Percentiles rank a stretch among this genome's conserved stretches.
Conservation (phyloP, 106 monocot species). For the Acorus calamus region DNA sequence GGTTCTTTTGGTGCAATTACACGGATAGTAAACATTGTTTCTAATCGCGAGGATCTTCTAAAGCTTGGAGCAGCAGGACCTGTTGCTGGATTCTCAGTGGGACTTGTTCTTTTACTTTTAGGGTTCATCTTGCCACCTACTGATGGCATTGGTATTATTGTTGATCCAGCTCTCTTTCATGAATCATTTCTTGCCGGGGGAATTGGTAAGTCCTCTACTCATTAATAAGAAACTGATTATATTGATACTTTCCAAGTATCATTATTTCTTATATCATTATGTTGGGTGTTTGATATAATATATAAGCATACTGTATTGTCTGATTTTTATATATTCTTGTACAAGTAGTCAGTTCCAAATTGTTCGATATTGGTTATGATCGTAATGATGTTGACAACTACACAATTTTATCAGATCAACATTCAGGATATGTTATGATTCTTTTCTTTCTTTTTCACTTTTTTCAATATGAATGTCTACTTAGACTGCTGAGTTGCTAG, state of each 20-base stretch:
- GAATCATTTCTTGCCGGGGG: slow-evolving; percentile 93
- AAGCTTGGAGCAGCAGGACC: slow-evolving; percentile 87
- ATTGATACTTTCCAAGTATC: too few relatives aligned
- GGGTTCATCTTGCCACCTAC: slow-evolving; percentile 76
- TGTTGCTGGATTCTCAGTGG: slow-evolving; percentile 65
- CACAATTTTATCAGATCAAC: too few relatives aligned
- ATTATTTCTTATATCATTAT: too few relatives aligned
- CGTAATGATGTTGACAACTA: too few relatives aligned
- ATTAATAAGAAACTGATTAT: too few relatives aligned
- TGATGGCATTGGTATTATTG: slow-evolving; percentile 70
- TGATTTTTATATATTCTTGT: too few relatives aligned
- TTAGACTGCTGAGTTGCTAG: too few relatives aligned
- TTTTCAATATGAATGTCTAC: slow-evolving; percentile 1
- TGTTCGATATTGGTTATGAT: too few relatives aligned
- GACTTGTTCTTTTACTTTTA: slow-evolving; percentile 57
- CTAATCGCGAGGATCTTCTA: slow-evolving; percentile 70
- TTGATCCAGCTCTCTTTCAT: slow-evolving; percentile 88
- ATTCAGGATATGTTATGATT: too few relatives aligned
- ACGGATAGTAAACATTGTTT: slow-evolving; percentile 66
- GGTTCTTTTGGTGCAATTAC: slow-evolving; percentile 97
- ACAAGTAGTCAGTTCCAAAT: too few relatives aligned
- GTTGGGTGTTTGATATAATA: too few relatives aligned
- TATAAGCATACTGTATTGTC: too few relatives aligned
- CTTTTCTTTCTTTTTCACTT: not conserved
- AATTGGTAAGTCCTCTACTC: slow-evolving; percentile 40